These are phyloP conservation scores for Talaromyces pinophilus DNA, from an alignment of 2,329 filamentous ascomycete species.

Conservation along the genomic window DNA sequence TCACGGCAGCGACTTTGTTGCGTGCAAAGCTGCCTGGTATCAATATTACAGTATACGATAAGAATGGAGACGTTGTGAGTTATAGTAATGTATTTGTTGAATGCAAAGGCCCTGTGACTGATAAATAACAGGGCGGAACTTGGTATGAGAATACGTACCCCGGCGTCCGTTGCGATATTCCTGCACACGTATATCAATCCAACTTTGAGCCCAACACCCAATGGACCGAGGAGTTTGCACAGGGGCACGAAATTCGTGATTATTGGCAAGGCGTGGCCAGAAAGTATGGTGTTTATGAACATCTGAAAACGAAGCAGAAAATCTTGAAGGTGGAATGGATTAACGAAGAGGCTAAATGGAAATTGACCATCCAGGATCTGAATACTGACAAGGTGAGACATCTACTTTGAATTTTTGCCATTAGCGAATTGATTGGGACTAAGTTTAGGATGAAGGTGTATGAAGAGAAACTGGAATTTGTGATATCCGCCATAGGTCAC, in stretches of 20 bases:
- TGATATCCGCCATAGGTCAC: conserved; percentile 64
- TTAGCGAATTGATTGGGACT: not conserved
- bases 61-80: conserved; percentile 66
- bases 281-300: conserved; percentile 65
- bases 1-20: conserved; percentile 65
- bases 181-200: conserved; percentile 69
- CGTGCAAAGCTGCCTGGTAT: conserved; percentile 69
- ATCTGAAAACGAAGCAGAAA: conserved; percentile 57
- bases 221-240: conserved; percentile 69
- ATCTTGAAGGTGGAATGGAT: conserved; percentile 62
- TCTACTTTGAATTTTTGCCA: not conserved
- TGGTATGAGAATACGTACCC: conserved; percentile 59
- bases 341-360: conserved; percentile 56
- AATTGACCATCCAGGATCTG: conserved; percentile 46
- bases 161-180: conserved; percentile 68
- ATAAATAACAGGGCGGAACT: conserved; percentile 45
- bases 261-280: conserved; percentile 66
- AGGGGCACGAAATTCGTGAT: conserved; percentile 65
- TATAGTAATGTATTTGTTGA: conserved; percentile 24
- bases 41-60: conserved; percentile 66
- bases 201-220: conserved; percentile 67
- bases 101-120: not conserved
- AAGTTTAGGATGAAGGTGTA: conserved; percentile 40
- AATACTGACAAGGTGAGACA: conserved; percentile 29
- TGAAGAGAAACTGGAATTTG: conserved; percentile 58